These are phyloP conservation scores for Neopestalotiopsis sp. DNA, from an alignment of 2,329 filamentous ascomycete species.

Conservation along the genomic window DNA sequence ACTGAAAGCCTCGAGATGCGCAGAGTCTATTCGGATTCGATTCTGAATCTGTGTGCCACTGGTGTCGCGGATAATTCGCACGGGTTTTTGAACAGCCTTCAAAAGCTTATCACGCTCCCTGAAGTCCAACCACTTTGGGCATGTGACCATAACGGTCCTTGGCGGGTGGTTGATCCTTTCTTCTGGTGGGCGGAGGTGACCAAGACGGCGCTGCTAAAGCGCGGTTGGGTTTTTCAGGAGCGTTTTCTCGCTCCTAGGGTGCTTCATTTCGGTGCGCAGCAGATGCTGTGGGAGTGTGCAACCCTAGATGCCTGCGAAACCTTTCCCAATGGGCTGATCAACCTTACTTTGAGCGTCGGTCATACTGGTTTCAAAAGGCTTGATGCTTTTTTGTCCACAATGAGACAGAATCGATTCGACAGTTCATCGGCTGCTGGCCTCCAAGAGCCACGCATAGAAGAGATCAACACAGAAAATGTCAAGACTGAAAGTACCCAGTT, in stretches of 20 bases:
- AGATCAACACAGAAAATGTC: no score
- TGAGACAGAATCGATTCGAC: neutral
- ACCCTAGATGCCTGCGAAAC: constrained; percentile 16
- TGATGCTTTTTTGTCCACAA: neutral
- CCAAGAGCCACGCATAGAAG: neutral
- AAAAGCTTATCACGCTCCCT: neutral
- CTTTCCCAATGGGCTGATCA: neutral
- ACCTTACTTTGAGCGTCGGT: neutral
- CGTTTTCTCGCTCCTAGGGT: constrained; percentile 2
- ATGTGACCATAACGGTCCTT: neutral
- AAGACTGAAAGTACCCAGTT: no score
- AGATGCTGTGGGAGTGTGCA: constrained; percentile 17
- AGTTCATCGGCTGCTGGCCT: neutral
- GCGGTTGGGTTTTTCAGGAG: constrained; percentile 8
- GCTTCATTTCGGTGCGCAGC: neutral
- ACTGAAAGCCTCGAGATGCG: neutral
- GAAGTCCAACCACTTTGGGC: neutral
- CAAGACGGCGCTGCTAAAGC: constrained; percentile 1
- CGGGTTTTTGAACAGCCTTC: neutral
- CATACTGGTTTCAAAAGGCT: constrained; percentile 17
- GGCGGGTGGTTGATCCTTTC: constrained; percentile 3
- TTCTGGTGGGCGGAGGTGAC: constrained; percentile 20
- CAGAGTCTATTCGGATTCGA: neutral
- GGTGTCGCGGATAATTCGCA: neutral
- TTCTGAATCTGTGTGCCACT: neutral